A percentile compares a stretch with the other conserved stretches of the same genome.
These are phyloP conservation scores for Sporothrix euskadiensis DNA, from an alignment of 2,329 filamentous ascomycete genomes.

Conservation along the genomic window DNA sequence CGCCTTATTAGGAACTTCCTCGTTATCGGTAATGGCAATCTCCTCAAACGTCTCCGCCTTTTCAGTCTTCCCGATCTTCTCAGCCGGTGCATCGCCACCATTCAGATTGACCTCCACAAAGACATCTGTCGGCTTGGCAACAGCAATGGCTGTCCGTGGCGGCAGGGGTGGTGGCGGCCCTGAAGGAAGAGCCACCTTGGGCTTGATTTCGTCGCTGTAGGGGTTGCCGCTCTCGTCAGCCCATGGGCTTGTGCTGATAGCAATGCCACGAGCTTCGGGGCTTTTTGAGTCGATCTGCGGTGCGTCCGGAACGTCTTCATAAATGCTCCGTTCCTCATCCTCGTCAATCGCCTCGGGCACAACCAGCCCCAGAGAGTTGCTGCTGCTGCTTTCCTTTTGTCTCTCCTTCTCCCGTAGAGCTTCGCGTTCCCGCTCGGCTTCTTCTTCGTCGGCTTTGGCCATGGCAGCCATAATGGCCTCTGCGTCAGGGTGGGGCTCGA, in stretches of 20 bases:
- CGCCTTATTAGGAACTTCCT: background rate
- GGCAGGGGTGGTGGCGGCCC: constrained; percentile 25
- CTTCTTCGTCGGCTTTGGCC: background rate
- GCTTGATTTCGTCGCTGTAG: background rate
- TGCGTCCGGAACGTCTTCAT: constrained; percentile 26
- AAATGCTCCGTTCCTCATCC: constrained; percentile 25
- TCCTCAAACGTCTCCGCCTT: background rate
- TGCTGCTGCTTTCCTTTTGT: background rate
- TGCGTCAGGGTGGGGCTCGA: constrained; percentile 11
- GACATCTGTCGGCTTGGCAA: background rate
- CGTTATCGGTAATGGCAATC: background rate
- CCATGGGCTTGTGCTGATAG: constrained; percentile 24
- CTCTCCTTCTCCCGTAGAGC: background rate
- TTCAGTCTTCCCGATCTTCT: background rate
- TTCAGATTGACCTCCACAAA: constrained; percentile 27
- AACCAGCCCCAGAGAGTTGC: background rate
- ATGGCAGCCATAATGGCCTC: background rate
- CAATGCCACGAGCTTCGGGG: background rate
- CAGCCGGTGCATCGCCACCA: background rate
- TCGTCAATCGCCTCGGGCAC: constrained; percentile 12
- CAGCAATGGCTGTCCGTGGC: background rate
- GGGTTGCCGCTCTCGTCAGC: background rate
- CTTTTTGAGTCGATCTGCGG: background rate
- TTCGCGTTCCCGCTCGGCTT: background rate
- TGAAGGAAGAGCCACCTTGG: no score